Evolutionary conservation across 1,284 basidiomycete genomes (phyloP), one percentile per base, ranked within the genome.

Genomic region (Sphagnurus paluster): DNA sequence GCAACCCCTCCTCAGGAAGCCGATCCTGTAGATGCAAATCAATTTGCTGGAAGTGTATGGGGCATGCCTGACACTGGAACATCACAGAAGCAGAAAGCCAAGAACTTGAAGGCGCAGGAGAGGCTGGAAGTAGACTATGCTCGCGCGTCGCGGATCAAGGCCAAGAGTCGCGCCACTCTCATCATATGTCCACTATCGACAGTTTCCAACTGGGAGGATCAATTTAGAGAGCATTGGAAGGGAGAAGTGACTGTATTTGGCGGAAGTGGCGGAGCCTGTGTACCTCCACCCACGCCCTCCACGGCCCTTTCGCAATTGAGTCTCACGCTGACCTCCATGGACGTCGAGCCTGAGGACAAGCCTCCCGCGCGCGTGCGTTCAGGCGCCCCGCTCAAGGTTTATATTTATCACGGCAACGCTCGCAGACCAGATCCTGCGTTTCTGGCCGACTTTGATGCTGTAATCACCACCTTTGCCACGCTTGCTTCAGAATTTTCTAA

Each of bases 171-270:
- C 36, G 97, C 89, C 6, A 98, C 97, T 0, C 70, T 99, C n/a
- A 91, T 99, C 56, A 82, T 99, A 20, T 98, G 97, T 58, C 97
- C 97, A 6, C 76, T 99, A 44, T 96, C 93, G 17, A 98, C 97
- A 1, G 92, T 99, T 1, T 85, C 91, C 37, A 99, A 98, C 62
- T 99, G 97, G 97, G 96, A 99, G 68, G 93, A 97, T 54, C 97
- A 99, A 66, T 90, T 99, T 63, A 81, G 86, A 49, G 95, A 98
- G 63, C 97, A 99, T 67, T 93, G 92, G 92, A 80, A 80, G 49
- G 91, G 92, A 10, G 79, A 85, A 46, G 90, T 95, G 5, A 75
- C 77, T 24, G 84, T 95, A 35, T 72, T 87, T 40, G 92, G 92
- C n/a, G 92, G 91, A 2, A 75, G 71, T 19, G 79, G 81, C 30